Conservation (phyloP, 805 yeast species). For the Candida berthetii region DNA sequence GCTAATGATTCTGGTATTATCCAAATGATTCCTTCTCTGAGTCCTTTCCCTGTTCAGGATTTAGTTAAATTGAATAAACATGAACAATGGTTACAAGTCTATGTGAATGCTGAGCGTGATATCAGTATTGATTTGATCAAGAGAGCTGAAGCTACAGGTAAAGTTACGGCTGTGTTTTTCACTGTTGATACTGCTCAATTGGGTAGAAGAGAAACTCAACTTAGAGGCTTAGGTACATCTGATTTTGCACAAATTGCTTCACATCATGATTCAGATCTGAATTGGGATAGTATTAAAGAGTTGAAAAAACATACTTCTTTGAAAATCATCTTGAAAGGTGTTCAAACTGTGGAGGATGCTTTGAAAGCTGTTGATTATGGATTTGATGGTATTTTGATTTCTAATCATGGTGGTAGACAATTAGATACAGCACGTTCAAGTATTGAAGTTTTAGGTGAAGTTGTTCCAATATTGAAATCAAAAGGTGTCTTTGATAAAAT, state of each 20-base stretch:
- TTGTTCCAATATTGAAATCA: slow-evolving; percentile 36
- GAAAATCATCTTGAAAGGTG: slow-evolving; percentile 54
- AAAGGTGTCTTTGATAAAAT: slow-evolving; percentile 39
- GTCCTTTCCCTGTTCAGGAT: slow-evolving; percentile 35
- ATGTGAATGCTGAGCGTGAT: slow-evolving; percentile 33
- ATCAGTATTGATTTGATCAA: slow-evolving; percentile 21
- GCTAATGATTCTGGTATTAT: slow-evolving; percentile 32
- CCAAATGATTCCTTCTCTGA: slow-evolving; percentile 42
- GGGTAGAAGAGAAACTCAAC: slow-evolving; percentile 42
- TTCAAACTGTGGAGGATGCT: slow-evolving; percentile 63
- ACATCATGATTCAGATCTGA: slow-evolving; percentile 12
- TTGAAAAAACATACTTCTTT: slow-evolving; percentile 27
- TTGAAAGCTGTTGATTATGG: slow-evolving; percentile 51
- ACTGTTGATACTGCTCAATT: slow-evolving; percentile 52
- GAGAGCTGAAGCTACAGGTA: slow-evolving; percentile 30
- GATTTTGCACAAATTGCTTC: not conserved
- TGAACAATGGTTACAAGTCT: slow-evolving; percentile 43
- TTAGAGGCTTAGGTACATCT: not conserved
- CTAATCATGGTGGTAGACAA: slow-evolving; percentile 76
- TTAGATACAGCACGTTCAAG: slow-evolving; percentile 58
- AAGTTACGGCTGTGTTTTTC: slow-evolving; percentile 41
- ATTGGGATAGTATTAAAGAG: slow-evolving; percentile 26
- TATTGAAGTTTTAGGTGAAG: slow-evolving; percentile 53
- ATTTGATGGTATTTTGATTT: slow-evolving; percentile 56
- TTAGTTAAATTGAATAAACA: slow-evolving; percentile 27